These are phyloP conservation scores for Pelargonium cotyledonis DNA, from an alignment of 441 rosid genomes.

Conservation along the genomic window DNA sequence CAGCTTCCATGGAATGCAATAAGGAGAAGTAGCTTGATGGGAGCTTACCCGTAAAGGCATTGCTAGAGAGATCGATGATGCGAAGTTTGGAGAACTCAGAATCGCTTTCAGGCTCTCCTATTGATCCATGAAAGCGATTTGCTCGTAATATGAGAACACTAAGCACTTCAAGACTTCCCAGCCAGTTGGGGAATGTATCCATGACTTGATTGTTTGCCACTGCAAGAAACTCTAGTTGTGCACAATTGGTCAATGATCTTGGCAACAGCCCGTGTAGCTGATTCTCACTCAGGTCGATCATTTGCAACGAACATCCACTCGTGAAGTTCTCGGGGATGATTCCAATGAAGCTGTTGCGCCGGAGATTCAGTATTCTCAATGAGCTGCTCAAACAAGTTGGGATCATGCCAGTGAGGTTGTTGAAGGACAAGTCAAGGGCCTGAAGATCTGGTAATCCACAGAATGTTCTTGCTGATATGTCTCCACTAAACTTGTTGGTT, in stretches of 20 bases:
- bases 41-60: neutral
- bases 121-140: neutral
- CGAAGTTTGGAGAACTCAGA: neutral
- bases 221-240: constrained; percentile 11
- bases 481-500: constrained; percentile 15
- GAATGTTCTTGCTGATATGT: constrained; percentile 18
- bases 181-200: constrained; percentile 15
- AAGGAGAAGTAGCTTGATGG: neutral
- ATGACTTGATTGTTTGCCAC: constrained; percentile 3
- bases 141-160: neutral
- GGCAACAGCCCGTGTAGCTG: constrained; percentile 17
- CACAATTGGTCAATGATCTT: constrained; percentile 18
- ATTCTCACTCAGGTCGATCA: constrained; percentile 19
- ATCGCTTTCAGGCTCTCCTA: neutral
- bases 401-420: constrained; percentile 19
- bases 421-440: constrained; percentile 25
- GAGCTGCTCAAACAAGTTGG: constrained; percentile 16
- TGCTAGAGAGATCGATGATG: neutral
- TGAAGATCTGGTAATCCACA: constrained; percentile 14
- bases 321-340: neutral
- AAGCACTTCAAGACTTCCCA: neutral
- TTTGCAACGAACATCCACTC: constrained; percentile 11
- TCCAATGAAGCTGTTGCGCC: constrained; percentile 9
- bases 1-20: neutral
- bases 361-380: constrained; percentile 14